Base-by-base conservation (phyloP, 345 rosid genomes). In the Kandelia obovata region DNA sequence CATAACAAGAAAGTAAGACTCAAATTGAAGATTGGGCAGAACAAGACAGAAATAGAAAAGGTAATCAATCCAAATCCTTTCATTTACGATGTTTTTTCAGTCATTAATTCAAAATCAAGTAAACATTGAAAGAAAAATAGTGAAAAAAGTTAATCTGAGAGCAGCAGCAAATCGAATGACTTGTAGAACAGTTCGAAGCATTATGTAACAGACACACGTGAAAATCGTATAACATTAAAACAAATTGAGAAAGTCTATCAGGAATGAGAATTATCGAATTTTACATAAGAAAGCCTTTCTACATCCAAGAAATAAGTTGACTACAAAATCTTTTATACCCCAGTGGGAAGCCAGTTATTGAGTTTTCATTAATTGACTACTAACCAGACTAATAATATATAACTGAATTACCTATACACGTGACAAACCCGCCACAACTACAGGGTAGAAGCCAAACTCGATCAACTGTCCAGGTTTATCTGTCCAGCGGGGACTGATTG, bases 351-450 rank as follows among this genome's bases (percentile, higher is more conserved):
- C 70, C 47, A 53, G 25, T 55, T 34, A 9, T 17, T 5, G 26
- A 47, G 55, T 34, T 13, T 9, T 27, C 8, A 16, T 23, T 43
- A 43, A 43, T 43, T 13, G 13, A 43, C 16, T 17, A 43, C 25
- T 21, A 56, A 56, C 17, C 30, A 53, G 23, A 13, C 53, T 31
- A 53, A 19, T n/a, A 21, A 27, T 23, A 34, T 34, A 66, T 23
- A 53, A 13, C 70, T 66, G 35, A 23, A 66, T 13, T 32, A 52
- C 46, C 61, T 53, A 66, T 66, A 53, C 69, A 66, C 31, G 52
- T 64, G 57, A 25, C 56, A 28, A 31, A 49, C 46, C 23, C 23
- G 43, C 70, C 58, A 31, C 70, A 34, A 34, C 47, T 39, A 35
- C 65, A 35, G 35, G 28, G 6, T 27, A 58, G 4, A 27, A 43